A percentile compares a stretch with the other conserved stretches of the same genome.
phyloP scores from a whole-genome alignment of 805 yeast species.

The Saturnispora besseyi region DNA sequence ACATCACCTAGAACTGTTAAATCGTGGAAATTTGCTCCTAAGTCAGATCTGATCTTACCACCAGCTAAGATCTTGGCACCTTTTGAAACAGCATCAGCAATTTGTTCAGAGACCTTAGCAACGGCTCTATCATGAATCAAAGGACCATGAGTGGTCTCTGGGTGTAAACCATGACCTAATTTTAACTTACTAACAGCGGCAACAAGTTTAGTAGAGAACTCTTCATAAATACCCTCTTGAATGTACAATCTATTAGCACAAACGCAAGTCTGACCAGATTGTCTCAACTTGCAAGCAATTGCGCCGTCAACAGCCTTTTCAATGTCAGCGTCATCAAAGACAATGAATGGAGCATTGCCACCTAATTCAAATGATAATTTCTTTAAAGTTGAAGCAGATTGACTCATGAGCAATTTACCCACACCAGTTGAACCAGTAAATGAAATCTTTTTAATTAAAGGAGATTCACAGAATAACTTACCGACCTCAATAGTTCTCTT shows the following conservation, averaged over 20 bases:
- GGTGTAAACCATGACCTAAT: slow-evolving; percentile 74
- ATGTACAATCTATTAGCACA: slow-evolving; percentile 90
- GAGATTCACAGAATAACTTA: slow-evolving; percentile 47
- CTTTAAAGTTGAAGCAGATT: slow-evolving; percentile 81
- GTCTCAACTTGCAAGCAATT: slow-evolving; percentile 77
- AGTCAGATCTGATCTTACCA: slow-evolving; percentile 37
- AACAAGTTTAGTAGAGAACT: slow-evolving; percentile 54
- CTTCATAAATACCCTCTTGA: slow-evolving; percentile 77
- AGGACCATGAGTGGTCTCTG: slow-evolving; percentile 79
- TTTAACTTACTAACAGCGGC: slow-evolving; percentile 48
- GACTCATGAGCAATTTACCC: slow-evolving; percentile 77
- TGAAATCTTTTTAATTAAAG: slow-evolving; percentile 60
- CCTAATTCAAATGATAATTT: slow-evolving; percentile 92
- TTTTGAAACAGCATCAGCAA: slow-evolving; percentile 68
- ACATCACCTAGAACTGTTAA: slow-evolving; percentile 67
- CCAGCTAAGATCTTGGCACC: slow-evolving; percentile 75
- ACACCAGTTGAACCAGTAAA: slow-evolving; percentile 63
- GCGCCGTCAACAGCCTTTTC: slow-evolving; percentile 68
- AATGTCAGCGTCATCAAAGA: slow-evolving; percentile 78
- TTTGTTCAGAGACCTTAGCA: slow-evolving; percentile 66
- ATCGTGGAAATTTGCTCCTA: slow-evolving; percentile 49
- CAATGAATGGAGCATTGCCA: slow-evolving; percentile 90
- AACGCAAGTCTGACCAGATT: slow-evolving; percentile 93
- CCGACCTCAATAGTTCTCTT: slow-evolving; percentile 58
- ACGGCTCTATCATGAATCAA: slow-evolving; percentile 78